Evolutionary conservation across 2,329 filamentous ascomycete genomes (phyloP).

Genomic region (Venturia asperata): DNA sequence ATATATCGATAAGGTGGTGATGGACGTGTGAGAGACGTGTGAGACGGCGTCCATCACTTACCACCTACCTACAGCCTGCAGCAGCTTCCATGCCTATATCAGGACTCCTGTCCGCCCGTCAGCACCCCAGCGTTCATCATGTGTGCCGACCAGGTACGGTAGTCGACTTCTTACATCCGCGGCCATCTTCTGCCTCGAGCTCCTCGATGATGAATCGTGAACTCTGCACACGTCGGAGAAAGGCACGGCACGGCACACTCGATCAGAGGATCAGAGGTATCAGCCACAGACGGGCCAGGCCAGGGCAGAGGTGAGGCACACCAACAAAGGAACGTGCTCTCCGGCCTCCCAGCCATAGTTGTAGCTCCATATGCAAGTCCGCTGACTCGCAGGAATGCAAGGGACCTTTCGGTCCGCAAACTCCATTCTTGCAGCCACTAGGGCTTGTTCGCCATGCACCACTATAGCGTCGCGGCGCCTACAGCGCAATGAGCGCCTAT

Average conservation of each 20-base stretch:
- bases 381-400: slow-evolving; percentile 11
- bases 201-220: neutral
- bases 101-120: neutral
- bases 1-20: neutral
- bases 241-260: neutral
- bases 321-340: slow-evolving; percentile 7
- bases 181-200: neutral
- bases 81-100: neutral
- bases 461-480: neutral
- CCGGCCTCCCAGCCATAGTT: neutral
- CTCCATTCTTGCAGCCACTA: neutral
- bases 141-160: slow-evolving; percentile 1
- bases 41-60: neutral
- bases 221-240: slow-evolving; percentile 2
- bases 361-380: neutral
- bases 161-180: neutral
- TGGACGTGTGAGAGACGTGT: neutral
- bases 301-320: neutral
- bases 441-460: neutral
- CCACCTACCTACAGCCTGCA: neutral
- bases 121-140: neutral
- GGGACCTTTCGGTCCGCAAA: neutral
- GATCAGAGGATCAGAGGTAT: too few relatives aligned
- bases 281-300: neutral
- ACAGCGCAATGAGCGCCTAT: slow-evolving; percentile 8